A percentile compares a stretch with the other conserved stretches of the same genome.
Evolutionary conservation across 1,139 yeast species (phyloP).

Genomic region (Suhomyces terraborum): DNA sequence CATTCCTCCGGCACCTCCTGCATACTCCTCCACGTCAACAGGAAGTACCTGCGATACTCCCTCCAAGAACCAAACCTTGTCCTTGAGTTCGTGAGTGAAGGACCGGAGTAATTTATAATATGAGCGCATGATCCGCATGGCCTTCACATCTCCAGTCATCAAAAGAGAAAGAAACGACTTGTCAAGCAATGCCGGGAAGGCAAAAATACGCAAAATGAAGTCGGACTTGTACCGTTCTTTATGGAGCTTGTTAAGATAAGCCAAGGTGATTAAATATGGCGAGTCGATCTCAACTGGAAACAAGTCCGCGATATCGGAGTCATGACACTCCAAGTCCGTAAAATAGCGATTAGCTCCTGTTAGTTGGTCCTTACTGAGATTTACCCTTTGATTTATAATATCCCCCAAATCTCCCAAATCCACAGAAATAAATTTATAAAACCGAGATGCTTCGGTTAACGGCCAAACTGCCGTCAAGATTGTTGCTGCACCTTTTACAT

Average conservation of each 20-base stretch:
- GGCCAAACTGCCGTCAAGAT: constrained; percentile 95
- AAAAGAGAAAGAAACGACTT: constrained; percentile 71
- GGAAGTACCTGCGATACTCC: constrained; percentile 88
- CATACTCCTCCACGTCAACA: constrained; percentile 78
- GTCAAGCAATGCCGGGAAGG: constrained; percentile 90
- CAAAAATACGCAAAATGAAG: constrained; percentile 82
- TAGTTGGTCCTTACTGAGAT: constrained; percentile 19
- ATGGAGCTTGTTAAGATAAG: constrained; percentile 81
- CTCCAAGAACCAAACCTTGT: constrained; percentile 90
- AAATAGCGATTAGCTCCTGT: constrained; percentile 34
- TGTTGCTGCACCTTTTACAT: constrained; percentile 95
- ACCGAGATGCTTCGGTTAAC: constrained; percentile 72
- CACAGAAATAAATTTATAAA: constrained; percentile 75
- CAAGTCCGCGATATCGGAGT: constrained; percentile 77
- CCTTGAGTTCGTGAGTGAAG: constrained; percentile 84
- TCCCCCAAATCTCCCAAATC: constrained; percentile 85
- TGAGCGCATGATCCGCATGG: constrained; percentile 87
- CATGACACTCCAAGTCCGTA: constrained; percentile 78
- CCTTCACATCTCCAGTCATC: constrained; percentile 81
- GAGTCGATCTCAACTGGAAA: constrained; percentile 84
- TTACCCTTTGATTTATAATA: constrained; percentile 56
- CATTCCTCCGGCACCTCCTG: constrained; percentile 85
- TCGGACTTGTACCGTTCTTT: constrained; percentile 82
- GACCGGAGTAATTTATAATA: constrained; percentile 80
- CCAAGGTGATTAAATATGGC: constrained; percentile 83